Evolutionary conservation across 768 basidiomycete genomes (phyloP), one percentile per base, ranked within the genome.

Genomic region (Dentipellis sp.): DNA sequence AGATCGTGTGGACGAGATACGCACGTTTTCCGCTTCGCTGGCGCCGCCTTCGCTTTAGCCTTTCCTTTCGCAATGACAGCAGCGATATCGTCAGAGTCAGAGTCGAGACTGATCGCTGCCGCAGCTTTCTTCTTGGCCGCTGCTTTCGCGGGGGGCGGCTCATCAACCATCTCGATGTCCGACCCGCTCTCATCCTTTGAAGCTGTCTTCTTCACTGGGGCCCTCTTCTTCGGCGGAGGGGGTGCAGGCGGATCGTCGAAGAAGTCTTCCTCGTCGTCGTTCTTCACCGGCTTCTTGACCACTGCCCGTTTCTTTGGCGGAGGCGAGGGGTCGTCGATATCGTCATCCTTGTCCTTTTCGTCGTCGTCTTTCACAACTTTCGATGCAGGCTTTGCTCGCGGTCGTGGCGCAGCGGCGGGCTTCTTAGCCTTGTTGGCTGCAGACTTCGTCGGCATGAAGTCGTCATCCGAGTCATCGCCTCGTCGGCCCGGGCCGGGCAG

Each of bases 21-120:
- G 35, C 52, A 85, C 88, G 80, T 86, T 69, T 90, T 91, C 45
- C 87, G 81, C 69, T 91, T 91, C 46, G 52, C 49, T 0, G 71
- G 65, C 14, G 64, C 62, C 16, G 67, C 66, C 63, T 73, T 74
- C 2, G 69, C 74, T 60, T 80, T 82, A 38, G 66, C 74, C 56
- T 79, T 80, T 36, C 68, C 72, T 55, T 75, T 80, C 7, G 66
- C 61, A 0, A 66, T 58, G 16, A 64, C 64, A 45, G 58, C 56
- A 8, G 63, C 52, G 61, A 70, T 64, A 56, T 68, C 66, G 42
- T 71, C 77, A 10, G 72, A 68, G 39, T 78, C 79, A 8, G 71
- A 71, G 21, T 79, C 79, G 1, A 71, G 68, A 22, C 74, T 72
- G 35, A 62, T 62, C 62, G 73, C 73, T 49, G 59, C 54, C 3